Base-by-base conservation (phyloP, 2,329 filamentous ascomycete genomes). In the Alternaria tenuissima region DNA sequence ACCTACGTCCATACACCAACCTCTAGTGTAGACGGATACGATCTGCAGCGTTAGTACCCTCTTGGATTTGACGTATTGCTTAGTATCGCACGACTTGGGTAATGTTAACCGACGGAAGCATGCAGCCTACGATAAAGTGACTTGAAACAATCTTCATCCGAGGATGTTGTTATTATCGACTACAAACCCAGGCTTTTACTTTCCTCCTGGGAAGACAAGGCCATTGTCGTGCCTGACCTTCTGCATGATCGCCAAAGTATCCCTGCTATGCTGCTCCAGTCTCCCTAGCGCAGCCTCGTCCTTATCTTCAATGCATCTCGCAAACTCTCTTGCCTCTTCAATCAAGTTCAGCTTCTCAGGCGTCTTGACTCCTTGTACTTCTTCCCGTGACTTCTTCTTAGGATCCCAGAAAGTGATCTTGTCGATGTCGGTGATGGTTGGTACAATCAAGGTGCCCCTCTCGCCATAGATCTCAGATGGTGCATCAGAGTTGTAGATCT, bases 281-380 rank as follows among this genome's bases (percentile, higher is more conserved):
- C 73, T 75, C 48, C 60, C 70, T 43, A 77, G 68, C 14, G 76
- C 80, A 55, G 71, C 68, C 30, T 51, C 63, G 67, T 84, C 82
- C 60, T 67, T 68, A 55, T 78, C 68, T 12, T 76, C 65, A 36
- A 84, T 76, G 30, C 82, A 80, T 54, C 80, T 70, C 52, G 80
- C 82, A 71, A 81, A 81, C 65, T 82, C 81, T 30, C 67, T 71
- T 34, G 82, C 82, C 71, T 84, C 82, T 63, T 82, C 82, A 62
- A 79, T 75, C 72, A 84, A 70, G 62, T 83, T 84, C 38, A 82
- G 66, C 54, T 80, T 74, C 32, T 60, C 64, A 2, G 61, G 62
- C 60, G 78, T 76, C 56, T 77, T 78, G 53, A 73, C 63, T 3
- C 76, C 76, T 2, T 75, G 79, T 41, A 83, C 64, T 62, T 81